phyloP scores from a whole-genome alignment of 164 flowering plant genomes.

The Aristolochia contorta region DNA sequence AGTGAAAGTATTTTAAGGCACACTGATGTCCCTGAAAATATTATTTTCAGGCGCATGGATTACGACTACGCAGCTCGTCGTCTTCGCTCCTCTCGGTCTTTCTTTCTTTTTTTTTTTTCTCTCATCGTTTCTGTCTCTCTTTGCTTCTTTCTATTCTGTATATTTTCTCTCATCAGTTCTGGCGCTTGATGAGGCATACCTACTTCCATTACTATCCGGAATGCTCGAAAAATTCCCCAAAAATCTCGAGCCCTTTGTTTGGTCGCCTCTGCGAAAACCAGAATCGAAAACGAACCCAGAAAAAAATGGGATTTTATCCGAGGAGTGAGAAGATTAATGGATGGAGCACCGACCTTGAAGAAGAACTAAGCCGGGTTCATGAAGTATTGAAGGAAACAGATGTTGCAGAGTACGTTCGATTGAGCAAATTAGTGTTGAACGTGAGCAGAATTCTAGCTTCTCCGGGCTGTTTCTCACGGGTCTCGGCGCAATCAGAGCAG shows the following conservation, averaged over 20 bases:
- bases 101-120: too few species aligned
- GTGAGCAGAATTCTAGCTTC: slow-evolving; percentile 29
- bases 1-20: too few species aligned
- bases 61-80: too few species aligned
- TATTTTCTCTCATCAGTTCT: too few species aligned
- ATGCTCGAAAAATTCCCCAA: slow-evolving; percentile 48
- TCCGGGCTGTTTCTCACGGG: slow-evolving; percentile 48
- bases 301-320: too few species aligned
- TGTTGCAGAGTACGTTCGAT: slow-evolving; percentile 27
- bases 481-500: slow-evolving; percentile 35
- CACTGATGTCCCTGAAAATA: too few species aligned
- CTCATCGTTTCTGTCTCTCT: too few species aligned
- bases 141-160: too few species aligned
- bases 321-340: slow-evolving; percentile 17
- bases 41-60: too few species aligned
- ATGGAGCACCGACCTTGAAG: slow-evolving; percentile 41
- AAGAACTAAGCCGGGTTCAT: slow-evolving; percentile 38
- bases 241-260: slow-evolving; percentile 33
- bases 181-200: slow-evolving; percentile 46
- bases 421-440: slow-evolving; percentile 36
- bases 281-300: too few species aligned
- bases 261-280: slow-evolving; percentile 11
- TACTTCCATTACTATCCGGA: slow-evolving; percentile 37
- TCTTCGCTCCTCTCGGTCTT: too few species aligned
- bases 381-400: slow-evolving; percentile 38